Evolutionary conservation across 1,284 basidiomycete species (phyloP).

Genomic region (Sutorius eximius): DNA sequence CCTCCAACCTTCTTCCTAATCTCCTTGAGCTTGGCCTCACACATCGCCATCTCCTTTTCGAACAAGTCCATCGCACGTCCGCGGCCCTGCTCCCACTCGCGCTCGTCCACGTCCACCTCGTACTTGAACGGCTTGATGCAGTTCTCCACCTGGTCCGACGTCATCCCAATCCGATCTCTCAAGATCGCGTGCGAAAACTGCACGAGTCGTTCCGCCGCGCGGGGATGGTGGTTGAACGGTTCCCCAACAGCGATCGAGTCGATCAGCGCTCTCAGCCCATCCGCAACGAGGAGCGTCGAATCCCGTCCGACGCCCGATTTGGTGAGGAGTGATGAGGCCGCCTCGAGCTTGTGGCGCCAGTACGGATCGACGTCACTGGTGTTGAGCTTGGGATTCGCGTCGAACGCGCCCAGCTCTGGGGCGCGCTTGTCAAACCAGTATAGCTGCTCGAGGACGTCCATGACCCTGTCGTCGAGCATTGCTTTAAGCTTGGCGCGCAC

Average conservation of each 20-base stretch:
- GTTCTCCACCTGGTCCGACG: conserved; percentile 98
- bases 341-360: conserved; percentile 96
- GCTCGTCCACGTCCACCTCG: conserved; percentile 85
- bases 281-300: conserved; percentile 92
- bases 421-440: conserved; percentile 95
- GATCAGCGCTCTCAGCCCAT: conserved; percentile 86
- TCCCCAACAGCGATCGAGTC: conserved; percentile 86
- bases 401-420: conserved; percentile 73
- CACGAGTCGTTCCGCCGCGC: conserved; percentile 84
- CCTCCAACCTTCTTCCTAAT: conserved; percentile 88
- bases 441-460: conserved; percentile 95
- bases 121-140: conserved; percentile 99
- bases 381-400: conserved; percentile 69
- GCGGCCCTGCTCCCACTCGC: conserved; percentile 91
- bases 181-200: conserved; percentile 92
- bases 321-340: conserved; percentile 87
- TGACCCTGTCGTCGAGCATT: conserved; percentile 94
- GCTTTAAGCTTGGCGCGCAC: conserved; percentile 86
- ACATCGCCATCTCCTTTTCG: conserved; percentile 82
- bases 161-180: conserved; percentile 87
- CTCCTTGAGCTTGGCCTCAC: conserved; percentile 83
- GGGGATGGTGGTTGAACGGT: conserved; percentile 90
- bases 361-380: conserved; percentile 85
- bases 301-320: conserved; percentile 97
- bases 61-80: conserved; percentile 75